phyloP scores from a whole-genome alignment of 169 alveolate genomes.

The Plasmodium vivax region DNA sequence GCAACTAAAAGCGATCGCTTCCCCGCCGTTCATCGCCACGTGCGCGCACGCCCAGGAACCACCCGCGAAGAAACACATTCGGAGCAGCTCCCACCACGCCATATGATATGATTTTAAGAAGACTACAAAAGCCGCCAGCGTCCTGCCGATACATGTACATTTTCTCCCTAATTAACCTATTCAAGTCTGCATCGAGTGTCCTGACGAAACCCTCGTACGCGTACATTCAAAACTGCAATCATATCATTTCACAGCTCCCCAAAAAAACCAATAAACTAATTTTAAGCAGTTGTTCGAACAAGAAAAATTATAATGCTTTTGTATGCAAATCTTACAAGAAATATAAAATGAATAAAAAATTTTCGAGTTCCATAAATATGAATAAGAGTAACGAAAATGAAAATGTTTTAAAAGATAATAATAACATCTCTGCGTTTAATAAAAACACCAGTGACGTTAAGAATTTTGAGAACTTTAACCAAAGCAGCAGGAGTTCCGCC shows the following conservation, averaged over 20 bases:
- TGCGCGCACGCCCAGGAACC: background rate
- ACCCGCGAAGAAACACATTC: background rate
- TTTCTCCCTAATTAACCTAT: slow-evolving; percentile 64
- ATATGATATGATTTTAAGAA: slow-evolving; percentile 68
- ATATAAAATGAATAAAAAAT: slow-evolving; percentile 58
- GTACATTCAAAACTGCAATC: background rate
- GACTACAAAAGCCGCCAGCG: background rate
- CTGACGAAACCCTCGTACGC: slow-evolving; percentile 25
- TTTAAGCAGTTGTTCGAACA: slow-evolving; percentile 27
- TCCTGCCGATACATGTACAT: slow-evolving; percentile 69
- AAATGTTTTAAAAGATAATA: slow-evolving; percentile 32
- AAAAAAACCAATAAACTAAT: slow-evolving; percentile 11
- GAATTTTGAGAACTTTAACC: slow-evolving; percentile 15
- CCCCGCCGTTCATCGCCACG: background rate
- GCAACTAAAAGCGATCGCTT: background rate
- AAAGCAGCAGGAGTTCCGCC: slow-evolving; percentile 26
- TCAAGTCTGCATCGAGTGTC: slow-evolving; percentile 8
- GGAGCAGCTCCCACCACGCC: background rate
- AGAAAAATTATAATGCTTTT: slow-evolving; percentile 56
- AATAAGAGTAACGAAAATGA: slow-evolving; percentile 56
- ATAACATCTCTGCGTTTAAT: slow-evolving; percentile 10
- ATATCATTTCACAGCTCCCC: background rate
- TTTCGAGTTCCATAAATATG: slow-evolving; percentile 63
- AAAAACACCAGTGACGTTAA: slow-evolving; percentile 51
- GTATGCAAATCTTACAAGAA: slow-evolving; percentile 32